Evolutionary conservation across 495 filamentous ascomycete genomes (phyloP).

Genomic region (Astrothelium macrocarpum): DNA sequence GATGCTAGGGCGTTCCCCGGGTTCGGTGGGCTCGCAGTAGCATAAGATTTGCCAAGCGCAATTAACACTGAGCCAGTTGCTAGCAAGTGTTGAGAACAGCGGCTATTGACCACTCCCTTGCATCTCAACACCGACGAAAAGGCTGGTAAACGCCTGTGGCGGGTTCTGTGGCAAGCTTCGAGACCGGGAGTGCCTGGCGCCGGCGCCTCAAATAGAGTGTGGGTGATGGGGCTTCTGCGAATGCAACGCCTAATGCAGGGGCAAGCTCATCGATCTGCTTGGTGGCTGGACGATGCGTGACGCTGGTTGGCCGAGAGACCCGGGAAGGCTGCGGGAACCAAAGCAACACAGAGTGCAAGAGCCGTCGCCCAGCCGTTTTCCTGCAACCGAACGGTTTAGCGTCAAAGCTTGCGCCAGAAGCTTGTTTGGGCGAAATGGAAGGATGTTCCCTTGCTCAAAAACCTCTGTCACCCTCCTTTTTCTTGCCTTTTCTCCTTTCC

Average conservation of each 20-base stretch:
- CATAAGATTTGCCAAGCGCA: background rate
- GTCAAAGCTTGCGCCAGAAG: background rate
- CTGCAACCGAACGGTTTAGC: background rate
- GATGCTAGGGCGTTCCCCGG: no score
- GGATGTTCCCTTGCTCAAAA: no score
- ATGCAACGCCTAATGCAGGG: background rate
- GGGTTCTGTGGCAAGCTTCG: background rate
- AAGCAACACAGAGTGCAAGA: background rate
- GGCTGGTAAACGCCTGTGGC: background rate
- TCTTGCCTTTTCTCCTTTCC: background rate
- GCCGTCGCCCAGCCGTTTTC: background rate
- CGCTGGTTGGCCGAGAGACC: background rate
- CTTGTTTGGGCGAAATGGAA: constrained; percentile 1
- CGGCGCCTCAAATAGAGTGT: background rate
- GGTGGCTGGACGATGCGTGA: background rate
- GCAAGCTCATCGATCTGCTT: background rate
- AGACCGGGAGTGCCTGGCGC: background rate
- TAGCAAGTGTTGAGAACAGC: background rate
- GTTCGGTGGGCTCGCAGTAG: no score
- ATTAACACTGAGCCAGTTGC: background rate
- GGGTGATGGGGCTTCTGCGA: background rate
- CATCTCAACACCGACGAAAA: constrained; percentile 1
- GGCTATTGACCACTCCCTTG: background rate
- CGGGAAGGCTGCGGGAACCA: background rate
- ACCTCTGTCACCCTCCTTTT: background rate